Conservation (phyloP, 2,329 filamentous ascomycete genomes). For the Claviceps purpurea region DNA sequence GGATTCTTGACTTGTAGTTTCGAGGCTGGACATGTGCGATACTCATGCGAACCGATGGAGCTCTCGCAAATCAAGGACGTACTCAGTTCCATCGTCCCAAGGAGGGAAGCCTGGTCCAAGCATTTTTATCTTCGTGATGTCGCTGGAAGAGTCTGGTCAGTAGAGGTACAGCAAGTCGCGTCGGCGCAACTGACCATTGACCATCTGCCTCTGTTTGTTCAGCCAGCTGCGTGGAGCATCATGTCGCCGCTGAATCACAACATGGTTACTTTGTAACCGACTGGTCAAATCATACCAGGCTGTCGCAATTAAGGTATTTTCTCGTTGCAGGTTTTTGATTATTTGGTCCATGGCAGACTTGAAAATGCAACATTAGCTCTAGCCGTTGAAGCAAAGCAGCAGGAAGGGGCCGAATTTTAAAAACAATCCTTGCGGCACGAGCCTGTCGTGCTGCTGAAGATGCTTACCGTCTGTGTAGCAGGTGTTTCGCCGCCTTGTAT, state of each 20-base stretch:
- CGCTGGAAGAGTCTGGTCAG: constrained; percentile 27
- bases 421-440: background rate
- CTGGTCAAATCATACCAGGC: constrained; percentile 77
- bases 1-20: background rate
- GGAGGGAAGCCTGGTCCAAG: constrained; percentile 15
- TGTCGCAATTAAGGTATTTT: constrained; percentile 66
- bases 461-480: constrained; percentile 39
- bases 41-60: background rate
- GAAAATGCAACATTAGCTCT: background rate
- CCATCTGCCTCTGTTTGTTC: constrained; percentile 65
- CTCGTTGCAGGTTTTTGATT: constrained; percentile 59
- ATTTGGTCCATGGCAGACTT: constrained; percentile 39
- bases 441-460: background rate
- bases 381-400: background rate
- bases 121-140: constrained; percentile 33
- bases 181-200: constrained; percentile 41
- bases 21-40: background rate
- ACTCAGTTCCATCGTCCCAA: background rate
- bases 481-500: constrained; percentile 35
- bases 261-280: constrained; percentile 70
- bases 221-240: constrained; percentile 73
- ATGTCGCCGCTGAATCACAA: constrained; percentile 60
- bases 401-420: background rate
- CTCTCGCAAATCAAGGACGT: background rate
- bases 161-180: constrained; percentile 30